Percentiles rank a stretch among this genome's conserved stretches.
These are phyloP conservation scores for Aureobasidium musti DNA, from an alignment of 2,329 filamentous ascomycete genomes.

Conservation along the genomic window DNA sequence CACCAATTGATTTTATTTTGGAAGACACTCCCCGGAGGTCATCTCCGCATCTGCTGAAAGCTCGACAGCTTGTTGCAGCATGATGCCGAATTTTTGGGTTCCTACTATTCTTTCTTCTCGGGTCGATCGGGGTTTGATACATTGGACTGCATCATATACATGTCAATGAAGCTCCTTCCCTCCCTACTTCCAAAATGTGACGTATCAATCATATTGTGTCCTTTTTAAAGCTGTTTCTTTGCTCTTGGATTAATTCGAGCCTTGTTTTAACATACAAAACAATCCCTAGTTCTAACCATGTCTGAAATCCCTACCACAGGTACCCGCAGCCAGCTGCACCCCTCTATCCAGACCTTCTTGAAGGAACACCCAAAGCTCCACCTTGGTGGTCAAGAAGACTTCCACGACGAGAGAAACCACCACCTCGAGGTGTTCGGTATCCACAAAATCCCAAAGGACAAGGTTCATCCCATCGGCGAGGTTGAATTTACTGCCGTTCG, in stretches of 20 bases:
- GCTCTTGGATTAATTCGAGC: not conserved
- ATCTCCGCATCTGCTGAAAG: not conserved
- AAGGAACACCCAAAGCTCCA: no score
- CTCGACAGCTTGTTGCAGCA: not conserved
- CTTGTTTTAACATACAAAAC: not conserved
- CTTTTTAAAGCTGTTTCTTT: not conserved
- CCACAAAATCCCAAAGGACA: constrained; percentile 31
- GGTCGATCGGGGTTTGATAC: not conserved
- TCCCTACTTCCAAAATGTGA: not conserved
- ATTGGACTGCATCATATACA: not conserved
- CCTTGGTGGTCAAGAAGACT: constrained; percentile 33
- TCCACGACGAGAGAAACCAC: constrained; percentile 35
- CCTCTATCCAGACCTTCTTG: no score
- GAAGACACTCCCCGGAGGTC: not conserved
- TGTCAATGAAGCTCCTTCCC: not conserved
- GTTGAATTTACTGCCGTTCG: no score
- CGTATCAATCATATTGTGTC: not conserved
- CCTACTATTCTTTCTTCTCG: not conserved
- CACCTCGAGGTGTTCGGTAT: constrained; percentile 41
- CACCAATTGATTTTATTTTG: not conserved
- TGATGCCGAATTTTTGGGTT: not conserved
- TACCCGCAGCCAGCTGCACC: no score
- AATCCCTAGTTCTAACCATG: no score
- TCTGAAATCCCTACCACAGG: no score
- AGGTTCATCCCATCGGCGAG: no score